Conservation (phyloP, 1,139 yeast genomes). For the Lizanozyma gosingica region DNA sequence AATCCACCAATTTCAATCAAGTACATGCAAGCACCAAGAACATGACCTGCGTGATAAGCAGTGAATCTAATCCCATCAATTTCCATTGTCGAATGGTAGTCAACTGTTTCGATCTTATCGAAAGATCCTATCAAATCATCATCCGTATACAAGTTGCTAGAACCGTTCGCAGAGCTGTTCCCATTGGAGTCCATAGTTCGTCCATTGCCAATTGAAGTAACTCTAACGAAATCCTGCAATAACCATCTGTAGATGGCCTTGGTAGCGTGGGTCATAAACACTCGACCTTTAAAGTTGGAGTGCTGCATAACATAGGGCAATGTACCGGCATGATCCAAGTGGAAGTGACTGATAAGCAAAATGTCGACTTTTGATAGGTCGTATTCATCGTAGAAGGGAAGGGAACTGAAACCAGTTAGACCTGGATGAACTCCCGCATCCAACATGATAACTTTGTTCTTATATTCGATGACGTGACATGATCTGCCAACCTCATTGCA, state of each 20-base stretch:
- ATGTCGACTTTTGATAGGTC: conserved; percentile 84
- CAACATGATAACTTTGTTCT: conserved; percentile 93
- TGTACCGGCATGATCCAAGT: conserved; percentile 95
- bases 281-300: conserved; percentile 88
- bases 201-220: conserved; percentile 61
- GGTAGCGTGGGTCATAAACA: conserved; percentile 98
- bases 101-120: conserved; percentile 86
- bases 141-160: conserved; percentile 68
- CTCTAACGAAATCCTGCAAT: conserved; percentile 86
- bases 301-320: conserved; percentile 97
- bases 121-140: conserved; percentile 84
- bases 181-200: conserved; percentile 13
- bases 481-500: conserved; percentile 97
- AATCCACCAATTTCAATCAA: conserved; percentile 91
- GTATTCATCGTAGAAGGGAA: conserved; percentile 93
- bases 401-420: conserved; percentile 75
- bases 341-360: conserved; percentile 86
- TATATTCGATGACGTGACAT: conserved; percentile 85
- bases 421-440: conserved; percentile 99
- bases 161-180: conserved; percentile 14
- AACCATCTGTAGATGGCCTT: conserved; percentile 97
- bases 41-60: conserved; percentile 99
- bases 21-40: conserved; percentile 96
- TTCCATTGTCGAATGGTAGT: conserved; percentile 91
- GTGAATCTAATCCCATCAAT: conserved; percentile 92